Evolutionary conservation across 495 filamentous ascomycete genomes (phyloP).

Genomic region (Annulohypoxylon nitens): DNA sequence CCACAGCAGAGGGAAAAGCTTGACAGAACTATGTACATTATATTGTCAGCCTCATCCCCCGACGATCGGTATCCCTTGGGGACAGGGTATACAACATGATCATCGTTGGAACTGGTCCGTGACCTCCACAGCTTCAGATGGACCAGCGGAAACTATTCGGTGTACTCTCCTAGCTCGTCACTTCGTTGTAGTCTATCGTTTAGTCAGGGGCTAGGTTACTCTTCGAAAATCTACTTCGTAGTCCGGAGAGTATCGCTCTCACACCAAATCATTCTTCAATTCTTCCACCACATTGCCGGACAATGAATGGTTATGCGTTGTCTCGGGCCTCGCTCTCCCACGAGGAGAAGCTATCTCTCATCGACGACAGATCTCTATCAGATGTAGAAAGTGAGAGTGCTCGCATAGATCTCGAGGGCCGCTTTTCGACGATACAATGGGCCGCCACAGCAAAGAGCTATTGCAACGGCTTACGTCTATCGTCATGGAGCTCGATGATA

Average conservation of each 20-base stretch:
- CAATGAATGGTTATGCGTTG: slow-evolving; percentile 51
- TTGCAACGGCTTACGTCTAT: slow-evolving; percentile 43
- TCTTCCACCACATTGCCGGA: slow-evolving; percentile 42
- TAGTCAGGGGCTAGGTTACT: slow-evolving; percentile 26
- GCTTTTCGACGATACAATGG: slow-evolving; percentile 44
- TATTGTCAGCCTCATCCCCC: slow-evolving; percentile 28
- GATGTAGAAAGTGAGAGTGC: slow-evolving; percentile 52
- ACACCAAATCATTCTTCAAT: slow-evolving; percentile 32
- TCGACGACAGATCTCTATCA: slow-evolving; percentile 49
- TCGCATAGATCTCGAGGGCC: slow-evolving; percentile 44
- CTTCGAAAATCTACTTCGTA: slow-evolving; percentile 35
- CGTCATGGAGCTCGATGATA: slow-evolving; percentile 46
- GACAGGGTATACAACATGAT: slow-evolving; percentile 43
- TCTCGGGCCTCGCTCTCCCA: slow-evolving; percentile 46
- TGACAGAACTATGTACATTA: slow-evolving; percentile 28
- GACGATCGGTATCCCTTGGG: slow-evolving; percentile 42
- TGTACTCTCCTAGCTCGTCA: slow-evolving; percentile 11
- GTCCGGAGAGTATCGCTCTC: slow-evolving; percentile 18
- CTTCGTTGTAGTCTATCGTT: slow-evolving; percentile 22
- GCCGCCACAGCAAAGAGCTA: slow-evolving; percentile 39
- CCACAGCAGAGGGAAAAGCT: slow-evolving; percentile 15
- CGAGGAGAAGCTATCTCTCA: slow-evolving; percentile 52
- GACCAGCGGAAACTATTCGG: slow-evolving; percentile 26
- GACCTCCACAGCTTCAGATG: slow-evolving; percentile 36
- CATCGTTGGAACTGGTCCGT: slow-evolving; percentile 41